phyloP scores from a whole-genome alignment of 352 stramenopile genomes.

The Albugo candida region DNA sequence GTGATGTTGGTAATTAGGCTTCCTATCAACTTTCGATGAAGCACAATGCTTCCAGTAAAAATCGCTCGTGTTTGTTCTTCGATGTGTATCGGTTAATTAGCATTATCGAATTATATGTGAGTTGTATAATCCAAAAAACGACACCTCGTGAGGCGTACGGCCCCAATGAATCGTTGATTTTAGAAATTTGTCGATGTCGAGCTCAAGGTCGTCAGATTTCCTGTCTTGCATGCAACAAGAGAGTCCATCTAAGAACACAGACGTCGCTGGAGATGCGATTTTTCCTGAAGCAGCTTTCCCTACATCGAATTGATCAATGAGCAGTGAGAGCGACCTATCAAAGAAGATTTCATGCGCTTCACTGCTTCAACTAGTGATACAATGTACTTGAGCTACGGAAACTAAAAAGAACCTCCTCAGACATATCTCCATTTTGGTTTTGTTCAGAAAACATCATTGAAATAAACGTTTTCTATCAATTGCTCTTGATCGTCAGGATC shows the following conservation, averaged over 20 bases:
- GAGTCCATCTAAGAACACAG: too few species aligned
- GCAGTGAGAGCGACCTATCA: constrained; percentile 91
- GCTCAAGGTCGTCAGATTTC: constrained; percentile 88
- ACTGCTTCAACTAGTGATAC: constrained; percentile 43
- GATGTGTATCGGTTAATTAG: constrained; percentile 78
- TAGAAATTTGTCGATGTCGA: constrained; percentile 96
- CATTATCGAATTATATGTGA: constrained; percentile 93
- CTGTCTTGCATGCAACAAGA: background rate
- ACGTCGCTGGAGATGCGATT: too few species aligned
- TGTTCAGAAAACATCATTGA: constrained; percentile 96
- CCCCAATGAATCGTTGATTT: constrained; percentile 94
- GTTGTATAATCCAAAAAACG: constrained; percentile 91
- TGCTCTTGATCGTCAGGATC: constrained; percentile 91
- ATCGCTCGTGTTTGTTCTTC: constrained; percentile 95
- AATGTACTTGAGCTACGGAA: background rate
- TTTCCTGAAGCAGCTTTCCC: too few species aligned
- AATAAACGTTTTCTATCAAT: constrained; percentile 88
- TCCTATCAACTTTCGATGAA: constrained; percentile 84
- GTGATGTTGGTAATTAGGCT: constrained; percentile 31
- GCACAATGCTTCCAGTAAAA: constrained; percentile 98
- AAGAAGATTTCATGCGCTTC: constrained; percentile 87
- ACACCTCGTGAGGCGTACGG: constrained; percentile 84
- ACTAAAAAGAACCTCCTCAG: constrained; percentile 80
- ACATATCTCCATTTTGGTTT: constrained; percentile 92
- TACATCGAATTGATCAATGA: constrained; percentile 76